Conservation (phyloP, 805 yeast species). For the Saccharomycopsis guyanensis region DNA sequence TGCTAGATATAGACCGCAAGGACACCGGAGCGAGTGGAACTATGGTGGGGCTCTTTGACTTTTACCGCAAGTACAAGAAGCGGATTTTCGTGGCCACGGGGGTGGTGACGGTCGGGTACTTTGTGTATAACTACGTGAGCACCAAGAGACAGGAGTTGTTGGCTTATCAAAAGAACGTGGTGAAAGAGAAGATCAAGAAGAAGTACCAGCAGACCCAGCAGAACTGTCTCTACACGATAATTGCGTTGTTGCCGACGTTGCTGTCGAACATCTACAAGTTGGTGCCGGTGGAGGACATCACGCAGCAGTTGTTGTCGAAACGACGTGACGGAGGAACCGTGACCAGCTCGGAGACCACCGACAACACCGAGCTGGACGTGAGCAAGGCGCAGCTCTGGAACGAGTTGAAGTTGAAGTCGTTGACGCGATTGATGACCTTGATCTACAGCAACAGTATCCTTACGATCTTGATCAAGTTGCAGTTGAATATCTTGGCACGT, state of each 20-base stretch:
- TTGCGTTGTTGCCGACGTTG: conserved; percentile 74
- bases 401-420: conserved; percentile 64
- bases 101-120: conserved; percentile 36
- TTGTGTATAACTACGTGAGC: conserved; percentile 36
- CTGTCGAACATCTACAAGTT: conserved; percentile 53
- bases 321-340: conserved; percentile 42
- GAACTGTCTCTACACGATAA: conserved; percentile 77
- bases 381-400: conserved; percentile 52
- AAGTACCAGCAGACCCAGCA: conserved; percentile 87
- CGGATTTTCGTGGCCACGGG: conserved; percentile 39
- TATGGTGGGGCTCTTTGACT: conserved; percentile 26
- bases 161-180: conserved; percentile 46
- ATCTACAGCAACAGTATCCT: conserved; percentile 62
- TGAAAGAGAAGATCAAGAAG: conserved; percentile 64
- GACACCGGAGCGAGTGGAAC: too few relatives aligned
- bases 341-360: not conserved
- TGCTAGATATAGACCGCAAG: too few relatives aligned
- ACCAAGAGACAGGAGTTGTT: conserved; percentile 43
- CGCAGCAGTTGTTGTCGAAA: conserved; percentile 44
- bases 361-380: not conserved
- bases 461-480: conserved; percentile 74
- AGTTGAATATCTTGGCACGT: conserved; percentile 82
- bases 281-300: conserved; percentile 66
- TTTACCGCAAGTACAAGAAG: conserved; percentile 37
- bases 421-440: conserved; percentile 66